Percentiles rank a stretch among this genome's conserved stretches.
Evolutionary conservation across 257 asterid species (phyloP).

Genomic region (Scutellaria minor): DNA sequence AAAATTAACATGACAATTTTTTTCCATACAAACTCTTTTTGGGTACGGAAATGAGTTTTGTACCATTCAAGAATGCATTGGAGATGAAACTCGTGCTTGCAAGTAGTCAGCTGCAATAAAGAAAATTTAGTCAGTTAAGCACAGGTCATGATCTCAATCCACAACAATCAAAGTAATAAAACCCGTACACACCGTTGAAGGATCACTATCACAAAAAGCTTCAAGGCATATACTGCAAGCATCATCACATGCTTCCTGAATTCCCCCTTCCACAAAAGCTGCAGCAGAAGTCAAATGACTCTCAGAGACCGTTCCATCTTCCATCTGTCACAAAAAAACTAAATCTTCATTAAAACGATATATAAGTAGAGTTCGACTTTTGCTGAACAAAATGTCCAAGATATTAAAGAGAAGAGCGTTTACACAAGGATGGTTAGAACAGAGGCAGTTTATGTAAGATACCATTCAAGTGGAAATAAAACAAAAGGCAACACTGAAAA

Average conservation of each 20-base stretch:
- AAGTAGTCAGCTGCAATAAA: conserved; percentile 69
- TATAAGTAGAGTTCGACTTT: neutral
- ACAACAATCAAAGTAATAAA: neutral
- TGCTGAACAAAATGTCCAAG: neutral
- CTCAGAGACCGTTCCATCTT: conserved; percentile 64
- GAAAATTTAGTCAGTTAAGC: conserved; percentile 16
- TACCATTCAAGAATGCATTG: conserved; percentile 95
- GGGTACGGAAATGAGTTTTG: neutral
- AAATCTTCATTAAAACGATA: conserved; percentile 26
- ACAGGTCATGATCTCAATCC: conserved; percentile 25
- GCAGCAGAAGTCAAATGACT: conserved; percentile 82
- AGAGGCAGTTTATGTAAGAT: conserved; percentile 20
- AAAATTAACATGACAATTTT: neutral
- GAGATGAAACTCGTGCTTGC: conserved; percentile 94
- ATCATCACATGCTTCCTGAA: conserved; percentile 91
- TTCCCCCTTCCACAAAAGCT: conserved; percentile 93
- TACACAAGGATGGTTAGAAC: neutral
- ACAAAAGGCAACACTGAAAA: neutral
- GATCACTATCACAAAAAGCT: conserved; percentile 75
- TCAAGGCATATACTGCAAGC: conserved; percentile 97
- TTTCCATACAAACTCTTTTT: neutral
- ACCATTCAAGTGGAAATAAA: neutral
- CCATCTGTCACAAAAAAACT: conserved; percentile 57
- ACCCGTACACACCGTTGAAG: conserved; percentile 63
- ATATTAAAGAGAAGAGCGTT: neutral